phyloP scores from a whole-genome alignment of 495 filamentous ascomycete genomes.

The Penicillium malachiteum region DNA sequence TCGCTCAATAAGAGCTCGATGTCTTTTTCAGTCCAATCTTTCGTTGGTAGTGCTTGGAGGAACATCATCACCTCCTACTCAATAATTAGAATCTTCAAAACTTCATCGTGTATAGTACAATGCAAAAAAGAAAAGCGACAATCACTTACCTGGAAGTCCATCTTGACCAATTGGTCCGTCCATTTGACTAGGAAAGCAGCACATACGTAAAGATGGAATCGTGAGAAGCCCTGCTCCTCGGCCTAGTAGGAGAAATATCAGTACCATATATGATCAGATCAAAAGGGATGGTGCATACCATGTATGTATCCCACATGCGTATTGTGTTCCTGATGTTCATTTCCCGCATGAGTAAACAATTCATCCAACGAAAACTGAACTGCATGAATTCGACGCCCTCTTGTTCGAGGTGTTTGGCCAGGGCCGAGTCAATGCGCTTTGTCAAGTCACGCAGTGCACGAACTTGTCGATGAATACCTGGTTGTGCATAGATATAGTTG shows the following conservation, averaged over 20 bases:
- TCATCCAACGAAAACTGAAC: conserved; percentile 99
- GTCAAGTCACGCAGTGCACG: conserved; percentile 83
- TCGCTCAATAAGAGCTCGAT: conserved; percentile 94
- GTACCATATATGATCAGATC: conserved; percentile 6
- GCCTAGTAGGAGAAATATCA: conserved; percentile 55
- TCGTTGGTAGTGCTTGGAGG: conserved; percentile 90
- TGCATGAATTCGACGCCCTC: conserved; percentile 98
- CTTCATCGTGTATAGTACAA: background rate
- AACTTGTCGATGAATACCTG: conserved; percentile 93
- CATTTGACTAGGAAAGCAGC: conserved; percentile 99
- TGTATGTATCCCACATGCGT: conserved; percentile 99
- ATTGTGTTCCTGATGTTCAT: conserved; percentile 94
- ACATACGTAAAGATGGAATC: conserved; percentile 97
- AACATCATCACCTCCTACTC: conserved; percentile 97
- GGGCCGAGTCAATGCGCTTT: conserved; percentile 76
- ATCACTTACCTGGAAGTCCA: conserved; percentile 76
- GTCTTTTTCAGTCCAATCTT: conserved; percentile 94
- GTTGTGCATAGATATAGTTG: conserved; percentile 97
- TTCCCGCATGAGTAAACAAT: conserved; percentile 96
- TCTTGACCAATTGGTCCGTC: conserved; percentile 90
- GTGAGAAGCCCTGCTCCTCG: conserved; percentile 96
- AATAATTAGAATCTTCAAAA: conserved; percentile 6
- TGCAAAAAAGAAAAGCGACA: no score
- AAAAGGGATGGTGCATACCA: conserved; percentile 54
- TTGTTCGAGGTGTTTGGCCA: conserved; percentile 84